phyloP scores from a whole-genome alignment of 768 basidiomycete species.

The Russula sp. region DNA sequence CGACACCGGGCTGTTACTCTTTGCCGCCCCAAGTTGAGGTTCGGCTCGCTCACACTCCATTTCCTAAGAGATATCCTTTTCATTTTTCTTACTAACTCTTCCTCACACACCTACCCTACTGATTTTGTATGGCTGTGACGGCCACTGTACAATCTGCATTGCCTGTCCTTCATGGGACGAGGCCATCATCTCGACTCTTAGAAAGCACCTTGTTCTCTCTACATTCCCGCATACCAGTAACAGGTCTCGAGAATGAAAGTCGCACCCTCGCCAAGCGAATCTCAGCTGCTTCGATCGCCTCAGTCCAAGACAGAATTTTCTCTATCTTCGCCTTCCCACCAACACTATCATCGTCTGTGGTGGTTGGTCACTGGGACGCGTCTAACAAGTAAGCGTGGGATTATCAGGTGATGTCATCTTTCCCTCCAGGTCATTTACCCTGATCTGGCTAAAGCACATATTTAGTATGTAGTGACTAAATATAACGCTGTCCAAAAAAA shows the following conservation, averaged over 20 bases:
- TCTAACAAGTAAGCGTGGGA: too few relatives aligned
- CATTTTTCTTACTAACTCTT: not conserved
- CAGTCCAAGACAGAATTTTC: conserved; percentile 37
- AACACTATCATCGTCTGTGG: conserved; percentile 24
- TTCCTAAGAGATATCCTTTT: conserved; percentile 16
- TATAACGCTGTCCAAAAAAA: too few relatives aligned
- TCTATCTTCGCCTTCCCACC: conserved; percentile 20
- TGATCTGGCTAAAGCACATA: too few relatives aligned
- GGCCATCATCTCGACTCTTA: conserved; percentile 70
- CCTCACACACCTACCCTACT: not conserved
- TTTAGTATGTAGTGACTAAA: too few relatives aligned
- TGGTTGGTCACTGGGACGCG: too few relatives aligned
- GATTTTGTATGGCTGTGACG: conserved; percentile 35
- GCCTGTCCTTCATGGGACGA: conserved; percentile 65
- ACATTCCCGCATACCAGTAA: conserved; percentile 14
- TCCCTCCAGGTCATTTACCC: too few relatives aligned
- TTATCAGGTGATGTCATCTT: too few relatives aligned
- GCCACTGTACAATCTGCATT: conserved; percentile 34
- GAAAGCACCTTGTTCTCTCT: conserved; percentile 37
- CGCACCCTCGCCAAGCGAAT: conserved; percentile 69
- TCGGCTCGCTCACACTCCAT: not conserved
- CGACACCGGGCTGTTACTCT: not conserved
- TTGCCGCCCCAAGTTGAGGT: not conserved
- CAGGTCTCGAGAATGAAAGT: conserved; percentile 78
- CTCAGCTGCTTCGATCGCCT: conserved; percentile 63